These are phyloP conservation scores for Scheffersomyces lignicola DNA, from an alignment of 1,139 yeast species.

Conservation along the genomic window DNA sequence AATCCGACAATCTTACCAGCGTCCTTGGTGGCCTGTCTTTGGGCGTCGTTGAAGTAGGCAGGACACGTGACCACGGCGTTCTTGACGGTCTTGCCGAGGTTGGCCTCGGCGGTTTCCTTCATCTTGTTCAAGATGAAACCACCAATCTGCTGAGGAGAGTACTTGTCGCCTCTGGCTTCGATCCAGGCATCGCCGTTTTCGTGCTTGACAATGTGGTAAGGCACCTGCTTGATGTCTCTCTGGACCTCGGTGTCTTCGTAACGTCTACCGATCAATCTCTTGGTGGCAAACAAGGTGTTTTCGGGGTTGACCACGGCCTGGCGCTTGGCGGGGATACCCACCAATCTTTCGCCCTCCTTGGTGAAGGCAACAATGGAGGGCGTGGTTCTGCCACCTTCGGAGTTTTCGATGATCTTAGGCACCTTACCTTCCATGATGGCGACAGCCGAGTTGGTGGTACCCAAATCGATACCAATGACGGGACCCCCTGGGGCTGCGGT, in stretches of 20 bases:
- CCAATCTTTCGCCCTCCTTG: slow-evolving; percentile 84
- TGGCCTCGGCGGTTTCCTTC: slow-evolving; percentile 96
- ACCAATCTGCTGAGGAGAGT: slow-evolving; percentile 96
- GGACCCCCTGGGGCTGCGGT: slow-evolving; percentile 63
- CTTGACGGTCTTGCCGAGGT: slow-evolving; percentile 75
- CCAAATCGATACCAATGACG: slow-evolving; percentile 97
- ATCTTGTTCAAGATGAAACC: slow-evolving; percentile 94
- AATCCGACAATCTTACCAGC: slow-evolving; percentile 98
- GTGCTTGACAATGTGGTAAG: slow-evolving; percentile 96
- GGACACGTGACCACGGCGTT: slow-evolving; percentile 98
- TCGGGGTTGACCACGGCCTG: slow-evolving; percentile 99
- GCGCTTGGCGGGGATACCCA: slow-evolving; percentile 98
- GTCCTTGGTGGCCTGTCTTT: slow-evolving; percentile 97
- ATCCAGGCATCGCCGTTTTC: slow-evolving; percentile 99
- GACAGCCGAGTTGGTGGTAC: slow-evolving; percentile 99
- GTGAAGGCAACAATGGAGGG: slow-evolving; percentile 99
- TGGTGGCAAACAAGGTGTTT: slow-evolving; percentile 96
- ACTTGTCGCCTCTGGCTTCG: slow-evolving; percentile 93
- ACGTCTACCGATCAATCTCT: slow-evolving; percentile 98
- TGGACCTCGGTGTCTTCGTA: slow-evolving; percentile 95
- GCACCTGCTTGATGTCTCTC: slow-evolving; percentile 94
- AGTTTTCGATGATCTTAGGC: slow-evolving; percentile 95
- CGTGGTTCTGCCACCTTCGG: slow-evolving; percentile 98
- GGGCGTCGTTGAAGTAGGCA: slow-evolving; percentile 97
- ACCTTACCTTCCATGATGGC: slow-evolving; percentile 88